Percentiles rank a stretch among this genome's conserved stretches.
Conservation (phyloP, 805 yeast species). For the Lachancea sp. region DNA sequence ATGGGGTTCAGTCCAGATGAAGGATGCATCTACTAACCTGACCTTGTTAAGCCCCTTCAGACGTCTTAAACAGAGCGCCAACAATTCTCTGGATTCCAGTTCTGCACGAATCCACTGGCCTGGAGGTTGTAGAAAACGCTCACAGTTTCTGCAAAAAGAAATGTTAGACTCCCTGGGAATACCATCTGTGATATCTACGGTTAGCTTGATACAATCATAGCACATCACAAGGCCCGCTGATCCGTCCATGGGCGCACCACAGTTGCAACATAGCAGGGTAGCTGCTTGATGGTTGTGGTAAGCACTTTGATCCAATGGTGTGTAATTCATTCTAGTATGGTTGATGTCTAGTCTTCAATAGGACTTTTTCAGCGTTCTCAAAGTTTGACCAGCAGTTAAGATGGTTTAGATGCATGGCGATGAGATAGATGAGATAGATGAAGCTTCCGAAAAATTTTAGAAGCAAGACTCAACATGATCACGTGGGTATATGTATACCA, state of each 20-base stretch:
- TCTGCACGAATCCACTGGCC: conserved; percentile 87
- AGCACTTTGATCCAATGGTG: conserved; percentile 34
- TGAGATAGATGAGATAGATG: conserved; percentile 13
- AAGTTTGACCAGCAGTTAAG: too few relatives aligned
- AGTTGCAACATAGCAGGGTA: conserved; percentile 93
- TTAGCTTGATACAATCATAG: conserved; percentile 90
- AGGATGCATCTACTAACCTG: conserved; percentile 85
- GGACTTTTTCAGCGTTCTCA: too few relatives aligned
- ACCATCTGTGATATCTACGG: conserved; percentile 90
- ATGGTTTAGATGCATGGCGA: background rate
- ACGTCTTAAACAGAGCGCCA: conserved; percentile 84
- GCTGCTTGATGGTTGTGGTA: conserved; percentile 44
- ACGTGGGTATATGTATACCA: too few relatives aligned
- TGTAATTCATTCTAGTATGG: conserved; percentile 30
- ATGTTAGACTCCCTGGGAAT: conserved; percentile 90
- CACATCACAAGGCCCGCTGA: conserved; percentile 91
- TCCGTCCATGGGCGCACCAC: conserved; percentile 98
- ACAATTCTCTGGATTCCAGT: conserved; percentile 83
- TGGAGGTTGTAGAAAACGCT: conserved; percentile 92
- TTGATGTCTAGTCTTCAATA: background rate
- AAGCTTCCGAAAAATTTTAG: conserved; percentile 21
- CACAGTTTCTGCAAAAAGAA: conserved; percentile 95
- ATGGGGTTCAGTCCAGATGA: conserved; percentile 99
- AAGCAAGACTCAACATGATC: too few relatives aligned
- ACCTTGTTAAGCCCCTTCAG: conserved; percentile 83